phyloP scores from a whole-genome alignment of 352 stramenopile genomes.

The Peronospora destructor region DNA sequence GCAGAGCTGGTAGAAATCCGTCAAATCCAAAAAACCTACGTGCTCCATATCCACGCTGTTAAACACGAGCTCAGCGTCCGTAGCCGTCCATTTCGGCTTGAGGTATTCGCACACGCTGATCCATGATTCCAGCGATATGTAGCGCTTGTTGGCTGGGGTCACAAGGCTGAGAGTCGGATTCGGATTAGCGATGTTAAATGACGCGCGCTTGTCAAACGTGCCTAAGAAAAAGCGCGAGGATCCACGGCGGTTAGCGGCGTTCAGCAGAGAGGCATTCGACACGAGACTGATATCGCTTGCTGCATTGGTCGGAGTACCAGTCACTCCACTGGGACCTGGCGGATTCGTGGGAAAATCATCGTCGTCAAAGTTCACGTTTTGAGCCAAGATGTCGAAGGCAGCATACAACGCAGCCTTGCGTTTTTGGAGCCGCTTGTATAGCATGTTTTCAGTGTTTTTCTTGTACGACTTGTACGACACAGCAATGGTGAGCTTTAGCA shows the following conservation, averaged over 20 bases:
- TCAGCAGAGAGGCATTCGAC: conserved; percentile 29
- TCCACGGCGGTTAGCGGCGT: conserved; percentile 36
- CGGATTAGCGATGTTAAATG: conserved; percentile 34
- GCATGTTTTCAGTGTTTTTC: conserved; percentile 77
- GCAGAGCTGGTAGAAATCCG: conserved; percentile 73
- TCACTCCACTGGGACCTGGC: not conserved
- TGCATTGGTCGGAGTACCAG: conserved; percentile 12
- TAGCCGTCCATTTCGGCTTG: conserved; percentile 65
- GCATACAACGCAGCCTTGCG: conserved; percentile 70
- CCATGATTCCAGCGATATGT: conserved; percentile 69
- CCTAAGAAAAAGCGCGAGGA: conserved; percentile 59
- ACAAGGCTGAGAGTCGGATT: conserved; percentile 25
- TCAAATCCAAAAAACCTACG: conserved; percentile 49
- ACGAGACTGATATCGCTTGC: conserved; percentile 23
- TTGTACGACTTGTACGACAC: conserved; percentile 84
- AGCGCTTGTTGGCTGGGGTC: conserved; percentile 38
- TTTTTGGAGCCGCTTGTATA: conserved; percentile 82
- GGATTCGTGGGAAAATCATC: conserved; percentile 12
- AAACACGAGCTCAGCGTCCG: conserved; percentile 70
- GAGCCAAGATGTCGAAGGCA: conserved; percentile 68
- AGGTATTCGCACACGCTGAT: conserved; percentile 66
- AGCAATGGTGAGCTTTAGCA: conserved; percentile 80
- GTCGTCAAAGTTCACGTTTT: conserved; percentile 50
- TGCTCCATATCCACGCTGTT: conserved; percentile 72
- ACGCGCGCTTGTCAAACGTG: conserved; percentile 32